phyloP scores from a whole-genome alignment of 108 stramenopile genomes.

The Skeletonema costatum region DNA sequence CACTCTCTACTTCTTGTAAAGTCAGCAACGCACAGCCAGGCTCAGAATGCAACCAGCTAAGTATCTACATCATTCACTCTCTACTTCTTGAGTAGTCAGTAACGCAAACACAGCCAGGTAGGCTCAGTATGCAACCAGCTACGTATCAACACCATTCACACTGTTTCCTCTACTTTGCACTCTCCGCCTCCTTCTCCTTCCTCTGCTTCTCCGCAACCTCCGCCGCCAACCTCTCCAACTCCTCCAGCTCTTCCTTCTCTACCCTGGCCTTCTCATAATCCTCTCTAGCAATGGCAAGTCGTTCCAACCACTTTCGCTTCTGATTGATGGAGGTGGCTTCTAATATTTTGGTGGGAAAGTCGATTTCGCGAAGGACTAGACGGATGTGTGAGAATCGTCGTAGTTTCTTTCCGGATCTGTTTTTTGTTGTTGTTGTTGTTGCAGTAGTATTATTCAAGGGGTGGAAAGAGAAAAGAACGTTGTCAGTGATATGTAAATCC shows the following conservation, averaged over 20 bases:
- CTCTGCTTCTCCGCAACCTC: slow-evolving; percentile 40
- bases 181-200: slow-evolving; percentile 20
- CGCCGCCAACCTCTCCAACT: slow-evolving; percentile 54
- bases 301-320: slow-evolving; percentile 70
- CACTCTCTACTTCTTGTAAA: too few species aligned
- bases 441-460: too few species aligned
- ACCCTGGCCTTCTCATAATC: slow-evolving; percentile 64
- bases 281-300: slow-evolving; percentile 59
- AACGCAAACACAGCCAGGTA: too few species aligned
- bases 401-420: slow-evolving; percentile 64
- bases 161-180: not conserved
- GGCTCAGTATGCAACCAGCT: too few species aligned
- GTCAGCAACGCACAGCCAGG: too few species aligned
- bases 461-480: not conserved
- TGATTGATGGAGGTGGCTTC: slow-evolving; percentile 63
- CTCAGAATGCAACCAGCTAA: too few species aligned
- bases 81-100: too few species aligned
- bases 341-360: slow-evolving; percentile 75
- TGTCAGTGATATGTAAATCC: not conserved
- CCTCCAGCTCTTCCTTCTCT: slow-evolving; percentile 70
- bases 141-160: too few species aligned
- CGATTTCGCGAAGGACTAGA: slow-evolving; percentile 80
- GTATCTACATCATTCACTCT: too few species aligned
- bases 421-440: not conserved
- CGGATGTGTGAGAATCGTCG: slow-evolving; percentile 75